A percentile compares a stretch with the other conserved stretches of the same genome.
phyloP scores from a whole-genome alignment of 164 flowering plant genomes.

The Macadamia integrifolia region DNA sequence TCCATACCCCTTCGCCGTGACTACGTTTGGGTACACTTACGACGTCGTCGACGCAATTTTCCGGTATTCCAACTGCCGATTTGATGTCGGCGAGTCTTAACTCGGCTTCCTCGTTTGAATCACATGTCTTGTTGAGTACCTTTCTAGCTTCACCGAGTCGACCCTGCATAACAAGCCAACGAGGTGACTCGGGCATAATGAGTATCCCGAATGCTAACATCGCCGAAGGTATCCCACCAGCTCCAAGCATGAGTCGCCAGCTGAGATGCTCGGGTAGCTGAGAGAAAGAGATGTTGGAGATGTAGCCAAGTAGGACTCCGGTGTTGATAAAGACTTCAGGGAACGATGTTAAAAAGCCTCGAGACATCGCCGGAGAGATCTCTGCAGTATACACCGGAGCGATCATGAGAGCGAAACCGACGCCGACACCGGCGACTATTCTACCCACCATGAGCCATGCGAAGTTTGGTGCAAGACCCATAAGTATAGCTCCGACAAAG shows the following conservation, averaged over 20 bases:
- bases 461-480: conserved; percentile 30
- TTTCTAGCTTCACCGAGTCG: conserved; percentile 53
- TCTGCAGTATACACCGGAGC: conserved; percentile 40
- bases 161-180: conserved; percentile 77
- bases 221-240: conserved; percentile 61
- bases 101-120: conserved; percentile 41
- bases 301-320: conserved; percentile 50
- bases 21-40: conserved; percentile 29
- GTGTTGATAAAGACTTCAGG: conserved; percentile 37
- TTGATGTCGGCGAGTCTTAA: conserved; percentile 54
- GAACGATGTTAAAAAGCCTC: conserved; percentile 34
- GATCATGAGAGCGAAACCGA: conserved; percentile 35
- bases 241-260: conserved; percentile 78
- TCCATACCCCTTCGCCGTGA: conserved; percentile 60
- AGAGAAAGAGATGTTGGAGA: conserved; percentile 63
- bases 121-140: conserved; percentile 55
- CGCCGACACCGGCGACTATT: conserved; percentile 36
- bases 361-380: conserved; percentile 24
- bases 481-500: conserved; percentile 29
- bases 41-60: conserved; percentile 39
- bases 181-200: conserved; percentile 77
- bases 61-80: conserved; percentile 53
- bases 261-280: conserved; percentile 36
- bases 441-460: conserved; percentile 31
- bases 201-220: conserved; percentile 40